Base-by-base conservation (phyloP, 2,329 filamentous ascomycete species). In the Calonectria hawksworthii region DNA sequence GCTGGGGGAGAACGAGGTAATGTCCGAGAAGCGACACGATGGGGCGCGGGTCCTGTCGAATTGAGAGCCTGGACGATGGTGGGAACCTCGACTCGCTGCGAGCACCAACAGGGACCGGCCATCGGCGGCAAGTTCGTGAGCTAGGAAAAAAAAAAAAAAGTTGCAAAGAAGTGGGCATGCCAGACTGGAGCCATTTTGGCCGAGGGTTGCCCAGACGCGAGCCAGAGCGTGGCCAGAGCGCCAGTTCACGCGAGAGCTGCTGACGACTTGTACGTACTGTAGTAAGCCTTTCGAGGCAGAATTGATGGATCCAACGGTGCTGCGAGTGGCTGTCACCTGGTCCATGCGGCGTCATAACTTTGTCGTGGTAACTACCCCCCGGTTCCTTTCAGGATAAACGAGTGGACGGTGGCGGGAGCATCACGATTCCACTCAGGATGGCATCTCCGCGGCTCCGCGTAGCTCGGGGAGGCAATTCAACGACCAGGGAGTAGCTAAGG, bases 81-180 rank as follows among this genome's bases (percentile, higher is more conserved):
- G 61, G 75, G 34, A 65, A 63, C 61, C 70, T 77, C 66, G 73
- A 72, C 68, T 79, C 68, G 71, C 71, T 70, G 70, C 73, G 32
- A 71, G 59, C 41, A 10, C 73, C 72, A 67, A 70, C 70, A 78
- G 77, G 77, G 74, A 72, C 78, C 79, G 77, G 79, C 78, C 79
- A 81, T 73, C 63, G 77, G 79, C 79, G 79, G 78, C 76, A 78
- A 80, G 76, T 78, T 75, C 70, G 64, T 76, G 75, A 76, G 72
- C 75, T 78, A 78, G 52, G 47, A 32, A 54, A 63, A 52, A 51
- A 71, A 70, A 59, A 70, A 77, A 70, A 64, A 74, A 65, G 71
- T 64, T 76, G 56, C 52, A 69, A 69, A 74, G 56, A 72, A 80
- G 79, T 81, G 79, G 79, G n/a, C 72, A 72, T 74, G 41, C 75